These are phyloP conservation scores for Fusarium sp. DNA, from an alignment of 2,329 filamentous ascomycete genomes.

Conservation along the genomic window DNA sequence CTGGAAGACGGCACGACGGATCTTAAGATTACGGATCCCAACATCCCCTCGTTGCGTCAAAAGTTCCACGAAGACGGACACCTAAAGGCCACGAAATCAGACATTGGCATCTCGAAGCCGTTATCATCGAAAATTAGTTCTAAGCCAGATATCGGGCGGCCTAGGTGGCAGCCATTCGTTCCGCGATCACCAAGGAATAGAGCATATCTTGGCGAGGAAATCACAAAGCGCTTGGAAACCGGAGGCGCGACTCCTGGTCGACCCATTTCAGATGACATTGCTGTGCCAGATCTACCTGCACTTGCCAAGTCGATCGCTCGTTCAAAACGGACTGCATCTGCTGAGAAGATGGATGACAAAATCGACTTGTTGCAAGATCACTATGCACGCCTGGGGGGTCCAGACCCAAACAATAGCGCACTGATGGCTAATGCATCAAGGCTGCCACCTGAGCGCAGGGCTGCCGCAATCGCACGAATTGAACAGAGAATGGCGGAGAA, in stretches of 20 bases:
- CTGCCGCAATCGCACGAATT: conserved; percentile 67
- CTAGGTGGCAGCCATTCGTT: conserved; percentile 59
- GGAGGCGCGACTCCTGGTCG: conserved; percentile 46
- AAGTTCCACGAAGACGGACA: conserved; percentile 53
- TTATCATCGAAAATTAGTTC: conserved; percentile 37
- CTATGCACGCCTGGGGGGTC: conserved; percentile 61
- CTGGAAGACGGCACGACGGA: conserved; percentile 34
- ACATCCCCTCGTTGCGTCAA: conserved; percentile 51
- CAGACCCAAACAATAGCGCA: conserved; percentile 52
- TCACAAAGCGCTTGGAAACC: conserved; percentile 50
- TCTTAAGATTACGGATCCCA: conserved; percentile 33
- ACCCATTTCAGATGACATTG: conserved; percentile 42
- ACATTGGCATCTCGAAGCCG: conserved; percentile 26
- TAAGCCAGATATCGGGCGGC: conserved; percentile 51
- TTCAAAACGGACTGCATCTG: conserved; percentile 22
- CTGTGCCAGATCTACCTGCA: conserved; percentile 48
- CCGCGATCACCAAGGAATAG: conserved; percentile 58
- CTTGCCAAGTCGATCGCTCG: conserved; percentile 46
- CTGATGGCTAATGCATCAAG: conserved; percentile 57
- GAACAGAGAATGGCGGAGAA: conserved; percentile 68
- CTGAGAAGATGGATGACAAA: conserved; percentile 50
- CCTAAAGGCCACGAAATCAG: conserved; percentile 31
- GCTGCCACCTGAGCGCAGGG: conserved; percentile 64
- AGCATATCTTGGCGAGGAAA: conserved; percentile 54
- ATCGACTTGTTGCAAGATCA: conserved; percentile 62